Conservation (phyloP, 148 eudicot species). For the Rhododendron ferrugineum region DNA sequence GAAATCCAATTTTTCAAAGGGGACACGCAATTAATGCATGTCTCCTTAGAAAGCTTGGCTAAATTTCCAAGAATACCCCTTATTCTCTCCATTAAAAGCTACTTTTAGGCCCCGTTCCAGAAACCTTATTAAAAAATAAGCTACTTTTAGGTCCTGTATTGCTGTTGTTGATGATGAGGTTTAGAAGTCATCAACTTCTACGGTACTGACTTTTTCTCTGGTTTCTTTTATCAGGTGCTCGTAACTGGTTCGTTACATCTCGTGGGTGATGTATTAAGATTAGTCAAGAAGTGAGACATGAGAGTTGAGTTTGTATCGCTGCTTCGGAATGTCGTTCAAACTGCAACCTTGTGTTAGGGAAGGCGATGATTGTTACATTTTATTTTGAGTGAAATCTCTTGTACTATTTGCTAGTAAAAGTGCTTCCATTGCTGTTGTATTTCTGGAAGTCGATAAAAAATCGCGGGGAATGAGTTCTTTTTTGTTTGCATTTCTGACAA, state of each 20-base stretch:
- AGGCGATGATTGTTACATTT: background rate
- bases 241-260: slow-evolving; percentile 91
- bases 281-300: slow-evolving; percentile 58
- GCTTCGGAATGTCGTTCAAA: background rate
- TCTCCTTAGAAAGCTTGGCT: too few species aligned
- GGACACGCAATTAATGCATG: too few species aligned
- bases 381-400: background rate
- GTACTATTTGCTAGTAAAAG: background rate
- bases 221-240: slow-evolving; percentile 53
- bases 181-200: background rate
- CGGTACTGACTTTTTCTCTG: background rate
- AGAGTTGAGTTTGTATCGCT: background rate
- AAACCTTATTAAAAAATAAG: too few species aligned
- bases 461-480: background rate
- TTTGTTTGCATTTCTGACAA: background rate
- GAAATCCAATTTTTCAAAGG: too few species aligned
- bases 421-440: background rate
- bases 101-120: too few species aligned
- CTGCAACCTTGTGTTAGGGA: background rate
- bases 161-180: background rate
- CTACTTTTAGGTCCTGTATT: too few species aligned
- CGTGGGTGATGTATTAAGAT: slow-evolving; percentile 75
- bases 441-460: background rate
- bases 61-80: too few species aligned
- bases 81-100: too few species aligned